These are phyloP conservation scores for Echeveria elegans DNA, from an alignment of 164 flowering plant genomes.

Conservation along the genomic window DNA sequence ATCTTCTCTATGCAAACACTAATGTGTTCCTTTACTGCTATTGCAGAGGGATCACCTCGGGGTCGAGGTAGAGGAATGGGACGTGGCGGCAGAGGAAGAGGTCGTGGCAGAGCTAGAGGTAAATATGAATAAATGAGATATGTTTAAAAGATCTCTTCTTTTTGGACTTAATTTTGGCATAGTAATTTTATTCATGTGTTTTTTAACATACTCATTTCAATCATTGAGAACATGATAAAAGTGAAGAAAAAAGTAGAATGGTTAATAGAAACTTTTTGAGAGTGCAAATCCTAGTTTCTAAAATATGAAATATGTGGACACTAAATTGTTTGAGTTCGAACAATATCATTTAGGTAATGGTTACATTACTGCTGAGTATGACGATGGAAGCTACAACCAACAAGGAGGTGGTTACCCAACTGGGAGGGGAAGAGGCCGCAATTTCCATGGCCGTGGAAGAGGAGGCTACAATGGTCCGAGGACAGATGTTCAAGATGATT, in stretches of 20 bases:
- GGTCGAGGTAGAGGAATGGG: slow-evolving; percentile 47
- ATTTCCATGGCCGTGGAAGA: slow-evolving; percentile 60
- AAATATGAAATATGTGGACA: not conserved
- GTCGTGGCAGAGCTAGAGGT: slow-evolving; percentile 39
- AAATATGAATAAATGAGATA: no score
- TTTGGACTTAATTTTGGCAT: no score
- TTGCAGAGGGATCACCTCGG: slow-evolving; percentile 65
- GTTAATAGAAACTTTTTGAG: not conserved
- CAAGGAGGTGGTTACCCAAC: slow-evolving; percentile 40
- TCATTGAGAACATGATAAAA: not conserved
- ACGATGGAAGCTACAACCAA: slow-evolving; percentile 67
- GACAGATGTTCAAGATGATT: slow-evolving; percentile 39
- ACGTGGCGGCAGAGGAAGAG: slow-evolving; percentile 68
- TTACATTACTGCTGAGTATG: slow-evolving; percentile 41
- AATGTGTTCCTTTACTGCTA: slow-evolving; percentile 3
- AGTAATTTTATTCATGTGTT: no score
- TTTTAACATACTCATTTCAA: not conserved
- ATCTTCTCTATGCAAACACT: not conserved
- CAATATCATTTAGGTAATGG: slow-evolving; percentile 49
- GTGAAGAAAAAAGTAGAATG: not conserved
- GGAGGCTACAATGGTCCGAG: slow-evolving; percentile 64
- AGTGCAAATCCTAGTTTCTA: no score
- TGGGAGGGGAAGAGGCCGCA: slow-evolving; percentile 65
- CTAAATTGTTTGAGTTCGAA: not conserved
- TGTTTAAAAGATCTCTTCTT: no score